These are phyloP conservation scores for Russula emetica DNA, from an alignment of 768 basidiomycete species.

Conservation along the genomic window DNA sequence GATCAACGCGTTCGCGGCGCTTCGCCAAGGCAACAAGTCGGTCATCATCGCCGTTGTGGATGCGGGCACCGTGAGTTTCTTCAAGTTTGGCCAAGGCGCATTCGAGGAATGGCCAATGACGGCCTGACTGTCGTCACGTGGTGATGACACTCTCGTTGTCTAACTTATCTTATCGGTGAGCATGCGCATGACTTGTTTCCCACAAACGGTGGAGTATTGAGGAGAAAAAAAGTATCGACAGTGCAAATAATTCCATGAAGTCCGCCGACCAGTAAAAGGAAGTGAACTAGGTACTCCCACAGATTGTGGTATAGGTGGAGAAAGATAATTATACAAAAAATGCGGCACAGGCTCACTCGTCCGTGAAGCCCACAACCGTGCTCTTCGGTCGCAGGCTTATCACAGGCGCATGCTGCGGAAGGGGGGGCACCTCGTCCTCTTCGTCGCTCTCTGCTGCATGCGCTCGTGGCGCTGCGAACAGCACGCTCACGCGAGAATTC, in stretches of 20 bases:
- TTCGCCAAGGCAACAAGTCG: slow-evolving; percentile 81
- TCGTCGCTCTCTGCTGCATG: slow-evolving; percentile 27
- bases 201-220: background rate
- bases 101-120: slow-evolving; percentile 83
- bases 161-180: background rate
- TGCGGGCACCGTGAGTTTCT: slow-evolving; percentile 81
- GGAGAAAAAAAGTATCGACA: background rate
- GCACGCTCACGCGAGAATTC: slow-evolving; percentile 24
- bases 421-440: slow-evolving; percentile 22
- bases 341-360: slow-evolving; percentile 10
- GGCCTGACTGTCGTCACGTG: slow-evolving; percentile 29
- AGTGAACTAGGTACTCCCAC: background rate
- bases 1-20: slow-evolving; percentile 69
- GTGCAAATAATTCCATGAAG: slow-evolving; percentile 6
- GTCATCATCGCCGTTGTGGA: slow-evolving; percentile 87
- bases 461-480: slow-evolving; percentile 26
- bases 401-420: slow-evolving; percentile 19
- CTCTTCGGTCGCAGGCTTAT: slow-evolving; percentile 26
- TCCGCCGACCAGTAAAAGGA: background rate
- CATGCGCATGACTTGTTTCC: background rate
- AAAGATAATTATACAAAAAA: slow-evolving; percentile 1
- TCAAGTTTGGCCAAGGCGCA: slow-evolving; percentile 77
- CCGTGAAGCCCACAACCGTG: slow-evolving; percentile 26
- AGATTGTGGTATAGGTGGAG: background rate
- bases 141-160: background rate